Evolutionary conservation across 176 grass and related monocot species (phyloP), one percentile per base, ranked within the genome.

Genomic region (Guadua angustifolia): DNA sequence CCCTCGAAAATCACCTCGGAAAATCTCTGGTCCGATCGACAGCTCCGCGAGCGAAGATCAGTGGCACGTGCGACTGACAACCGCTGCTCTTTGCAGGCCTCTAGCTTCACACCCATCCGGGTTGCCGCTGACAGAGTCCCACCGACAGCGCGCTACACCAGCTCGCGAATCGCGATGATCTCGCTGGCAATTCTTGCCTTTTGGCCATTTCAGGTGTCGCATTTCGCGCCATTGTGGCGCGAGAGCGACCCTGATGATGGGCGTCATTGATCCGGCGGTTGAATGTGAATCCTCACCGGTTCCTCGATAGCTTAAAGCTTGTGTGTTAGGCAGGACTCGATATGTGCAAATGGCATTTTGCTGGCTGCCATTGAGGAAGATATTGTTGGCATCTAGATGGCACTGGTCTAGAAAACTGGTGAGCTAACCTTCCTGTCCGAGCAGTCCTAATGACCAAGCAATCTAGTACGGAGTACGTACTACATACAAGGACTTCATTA

Each of bases 1-100:
- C 18, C 36, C 36, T 9, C 8, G 15, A 42, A 69, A 69, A n/a
- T 19, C 38, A n/a, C 66, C 38, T 69, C 9, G 17, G 21, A 26
- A 75, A 77, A 11, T 52, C 0, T 22, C 29, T 36, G 4, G 42
- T 73, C 80, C 26, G 32, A 18, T 67, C 26, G 56, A 63, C 44
- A 64, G 45, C 40, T 42, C 78, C 47, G 47, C 19, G 13, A 68
- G 19, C n/a, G 57, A 66, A 2, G 44, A 36, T 9, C 17, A 19
- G 15, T n/a, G 39, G 17, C 88, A 79, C 67, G 84, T 90, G 79
- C 79, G 73, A 32, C 39, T 78, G 86, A 66, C 57, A 81, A 58
- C 75, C 24, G 32, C 46, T 13, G 18, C 33, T 17, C 10, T 55
- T 73, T 35, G 52, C 39, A 24, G 53, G 24, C 18, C 26, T 66